Evolutionary conservation across 2,329 filamentous ascomycete genomes (phyloP), one percentile per base, ranked within the genome.

Genomic region (Calcarisporium arbuscula): DNA sequence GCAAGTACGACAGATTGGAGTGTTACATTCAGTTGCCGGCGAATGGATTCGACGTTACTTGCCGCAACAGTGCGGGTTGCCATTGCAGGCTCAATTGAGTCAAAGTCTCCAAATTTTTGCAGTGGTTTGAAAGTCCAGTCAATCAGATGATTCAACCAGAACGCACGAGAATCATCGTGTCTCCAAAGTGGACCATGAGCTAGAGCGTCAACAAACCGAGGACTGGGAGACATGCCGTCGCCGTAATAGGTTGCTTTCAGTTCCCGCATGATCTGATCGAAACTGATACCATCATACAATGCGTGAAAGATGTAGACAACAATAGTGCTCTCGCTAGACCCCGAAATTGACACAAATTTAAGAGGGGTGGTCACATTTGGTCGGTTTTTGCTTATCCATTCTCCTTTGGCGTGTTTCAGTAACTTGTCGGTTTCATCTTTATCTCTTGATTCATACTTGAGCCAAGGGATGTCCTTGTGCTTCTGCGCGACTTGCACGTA

Each of bases 261-360:
- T 15, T 68, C 59, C 4, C 72, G 53, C 15, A 94, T 67, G 25
- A 94, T 68, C 17, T 86, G 55, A 2, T 72, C 68, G 25, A 94
- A 71, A 41, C 87, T 90, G 44, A 74, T 82, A 2, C 87, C 89
- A 56, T 95, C 89, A 47, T 95, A 95, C 0, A 95, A 57, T 0
- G 75, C 87, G 53, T 95, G 89, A 58, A 95, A 94, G 1, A 94
- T 79, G 29, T 82, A 72, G 3, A 94, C 49, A 3, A 68, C 58
- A 20, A 94, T 57, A 0, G 67, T 42, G 6, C 48, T 47, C 2
- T 45, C 46, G 1, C 43, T 44, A 1, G 38, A 34, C 5, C 50
- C 30, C 1, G 45, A 37, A 3, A 75, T 40, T 1, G 70, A 35
- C 2, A 71, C 50, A 3, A 78, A 42, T 34, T 77, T 65, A 5